These are phyloP conservation scores for Rugosomyces carneus DNA, from an alignment of 1,284 basidiomycete species.

Conservation along the genomic window DNA sequence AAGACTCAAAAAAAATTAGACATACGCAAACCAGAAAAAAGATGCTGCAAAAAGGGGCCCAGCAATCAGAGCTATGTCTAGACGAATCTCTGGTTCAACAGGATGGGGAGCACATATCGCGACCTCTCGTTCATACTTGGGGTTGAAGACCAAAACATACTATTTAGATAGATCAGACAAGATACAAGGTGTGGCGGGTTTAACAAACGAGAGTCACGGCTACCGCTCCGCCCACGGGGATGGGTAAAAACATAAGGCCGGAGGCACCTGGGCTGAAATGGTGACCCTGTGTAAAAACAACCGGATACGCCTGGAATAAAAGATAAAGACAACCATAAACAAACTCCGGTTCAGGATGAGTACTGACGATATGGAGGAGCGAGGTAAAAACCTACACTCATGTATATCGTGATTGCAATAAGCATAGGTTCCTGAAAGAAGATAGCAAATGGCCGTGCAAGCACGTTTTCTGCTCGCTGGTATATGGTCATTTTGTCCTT, in stretches of 20 bases:
- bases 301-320: constrained; percentile 53
- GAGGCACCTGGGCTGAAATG: constrained; percentile 43
- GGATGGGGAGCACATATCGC: constrained; percentile 42
- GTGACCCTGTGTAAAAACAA: constrained; percentile 49
- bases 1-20: neutral
- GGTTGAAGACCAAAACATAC: constrained; percentile 50
- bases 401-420: constrained; percentile 62
- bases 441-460: constrained; percentile 62
- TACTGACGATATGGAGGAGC: neutral
- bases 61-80: constrained; percentile 49
- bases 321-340: constrained; percentile 60
- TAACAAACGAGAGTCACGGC: constrained; percentile 37
- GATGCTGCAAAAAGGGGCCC: constrained; percentile 51
- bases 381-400: constrained; percentile 39
- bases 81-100: constrained; percentile 63
- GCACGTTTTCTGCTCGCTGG: constrained; percentile 38
- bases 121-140: constrained; percentile 42
- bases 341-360: constrained; percentile 31
- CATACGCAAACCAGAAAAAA: constrained; percentile 67
- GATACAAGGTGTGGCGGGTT: constrained; percentile 14
- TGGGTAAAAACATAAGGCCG: constrained; percentile 48
- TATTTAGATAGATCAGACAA: constrained; percentile 29
- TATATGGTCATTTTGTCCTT: constrained; percentile 32
- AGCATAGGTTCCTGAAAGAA: constrained; percentile 78
- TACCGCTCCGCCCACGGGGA: constrained; percentile 48